phyloP scores from a whole-genome alignment of 2,329 filamentous ascomycete species.

The Pyrenophora teres region DNA sequence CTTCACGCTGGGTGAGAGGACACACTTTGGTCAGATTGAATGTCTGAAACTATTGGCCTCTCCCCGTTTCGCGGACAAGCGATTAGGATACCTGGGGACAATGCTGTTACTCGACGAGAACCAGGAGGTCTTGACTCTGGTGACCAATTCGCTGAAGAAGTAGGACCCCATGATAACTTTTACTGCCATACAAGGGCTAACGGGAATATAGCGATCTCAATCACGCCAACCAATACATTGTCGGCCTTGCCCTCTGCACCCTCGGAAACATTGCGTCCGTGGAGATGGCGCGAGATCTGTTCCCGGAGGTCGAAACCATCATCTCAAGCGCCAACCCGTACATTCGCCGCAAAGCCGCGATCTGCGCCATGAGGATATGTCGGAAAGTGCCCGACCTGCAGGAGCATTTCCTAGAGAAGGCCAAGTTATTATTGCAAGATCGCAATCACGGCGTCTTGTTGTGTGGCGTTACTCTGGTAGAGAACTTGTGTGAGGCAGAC shows the following conservation, averaged over 20 bases:
- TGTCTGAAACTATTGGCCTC: conserved; percentile 97
- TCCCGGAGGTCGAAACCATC: conserved; percentile 91
- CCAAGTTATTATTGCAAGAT: conserved; percentile 83
- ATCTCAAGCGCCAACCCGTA: conserved; percentile 96
- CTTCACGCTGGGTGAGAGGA: conserved; percentile 95
- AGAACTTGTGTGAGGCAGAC: conserved; percentile 91
- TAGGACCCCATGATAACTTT: conserved; percentile 50
- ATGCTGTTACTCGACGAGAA: conserved; percentile 97
- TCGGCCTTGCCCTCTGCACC: conserved; percentile 93
- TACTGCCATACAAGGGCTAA: conserved; percentile 16
- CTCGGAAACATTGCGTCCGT: conserved; percentile 96
- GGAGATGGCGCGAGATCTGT: conserved; percentile 97
- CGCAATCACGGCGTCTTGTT: conserved; percentile 94
- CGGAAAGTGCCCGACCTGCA: conserved; percentile 96
- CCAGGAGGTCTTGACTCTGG: conserved; percentile 93
- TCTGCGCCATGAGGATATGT: conserved; percentile 99
- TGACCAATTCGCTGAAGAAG: conserved; percentile 98
- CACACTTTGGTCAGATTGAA: conserved; percentile 99
- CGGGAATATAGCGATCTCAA: conserved; percentile 75
- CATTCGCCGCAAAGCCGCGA: conserved; percentile 91
- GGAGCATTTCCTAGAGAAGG: conserved; percentile 96
- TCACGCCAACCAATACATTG: conserved; percentile 98
- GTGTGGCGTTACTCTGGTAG: conserved; percentile 88
- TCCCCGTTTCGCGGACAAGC: conserved; percentile 96
- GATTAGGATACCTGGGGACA: conserved; percentile 91